Evolutionary conservation across 2,329 filamentous ascomycete genomes (phyloP).

Genomic region (Simplicillium sp.): DNA sequence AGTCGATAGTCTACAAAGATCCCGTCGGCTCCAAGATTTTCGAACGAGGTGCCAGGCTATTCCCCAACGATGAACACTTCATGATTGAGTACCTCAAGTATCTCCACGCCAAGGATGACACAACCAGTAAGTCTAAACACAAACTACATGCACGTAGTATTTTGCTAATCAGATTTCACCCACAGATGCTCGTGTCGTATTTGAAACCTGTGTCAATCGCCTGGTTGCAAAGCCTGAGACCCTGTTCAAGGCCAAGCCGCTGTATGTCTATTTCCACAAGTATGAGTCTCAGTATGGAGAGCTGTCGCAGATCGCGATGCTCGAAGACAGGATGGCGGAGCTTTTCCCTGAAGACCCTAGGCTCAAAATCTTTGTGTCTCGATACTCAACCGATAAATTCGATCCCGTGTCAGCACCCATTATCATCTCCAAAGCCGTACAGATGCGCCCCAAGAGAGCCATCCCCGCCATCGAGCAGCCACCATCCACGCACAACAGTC

Average conservation of each 20-base stretch:
- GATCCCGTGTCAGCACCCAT: slow-evolving; percentile 74
- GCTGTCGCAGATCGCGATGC: slow-evolving; percentile 76
- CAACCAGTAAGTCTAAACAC: slow-evolving; percentile 61
- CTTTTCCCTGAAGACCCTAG: slow-evolving; percentile 84
- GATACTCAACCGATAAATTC: slow-evolving; percentile 64
- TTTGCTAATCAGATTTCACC: slow-evolving; percentile 9
- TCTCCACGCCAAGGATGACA: slow-evolving; percentile 82
- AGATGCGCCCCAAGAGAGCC: slow-evolving; percentile 59
- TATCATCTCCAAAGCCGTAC: slow-evolving; percentile 71
- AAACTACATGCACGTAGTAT: too few relatives aligned
- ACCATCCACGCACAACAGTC: slow-evolving; percentile 33
- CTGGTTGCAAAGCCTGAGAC: slow-evolving; percentile 70
- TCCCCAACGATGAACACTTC: slow-evolving; percentile 88
- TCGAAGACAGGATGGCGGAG: slow-evolving; percentile 88
- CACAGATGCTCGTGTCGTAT: slow-evolving; percentile 84
- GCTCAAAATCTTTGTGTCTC: slow-evolving; percentile 63
- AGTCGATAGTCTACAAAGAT: slow-evolving; percentile 94
- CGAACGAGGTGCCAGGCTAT: slow-evolving; percentile 85
- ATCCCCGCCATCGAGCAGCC: slow-evolving; percentile 45
- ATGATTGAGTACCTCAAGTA: slow-evolving; percentile 95
- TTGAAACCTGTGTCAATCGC: slow-evolving; percentile 84
- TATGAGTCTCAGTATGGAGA: slow-evolving; percentile 95
- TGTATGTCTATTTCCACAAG: slow-evolving; percentile 88
- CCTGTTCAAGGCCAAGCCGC: slow-evolving; percentile 65
- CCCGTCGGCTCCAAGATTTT: slow-evolving; percentile 90